Percentiles rank a stretch among this genome's conserved stretches.
phyloP scores from a whole-genome alignment of 139 green algal genomes.

The Penium margaritaceum region DNA sequence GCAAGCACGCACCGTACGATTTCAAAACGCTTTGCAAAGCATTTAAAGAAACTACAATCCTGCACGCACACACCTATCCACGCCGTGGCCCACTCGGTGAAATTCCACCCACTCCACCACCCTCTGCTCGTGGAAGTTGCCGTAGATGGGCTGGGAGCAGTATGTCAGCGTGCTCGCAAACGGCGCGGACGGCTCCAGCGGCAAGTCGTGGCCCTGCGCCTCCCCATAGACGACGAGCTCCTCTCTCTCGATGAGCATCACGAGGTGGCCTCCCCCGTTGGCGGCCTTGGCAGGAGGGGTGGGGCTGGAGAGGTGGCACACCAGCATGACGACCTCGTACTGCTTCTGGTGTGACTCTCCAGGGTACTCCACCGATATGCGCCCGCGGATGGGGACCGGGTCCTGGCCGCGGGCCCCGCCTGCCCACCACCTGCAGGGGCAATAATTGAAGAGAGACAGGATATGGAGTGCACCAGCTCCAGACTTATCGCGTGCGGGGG shows the following conservation, averaged over 20 bases:
- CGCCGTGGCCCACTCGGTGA: constrained; percentile 6
- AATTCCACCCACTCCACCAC: constrained; percentile 31
- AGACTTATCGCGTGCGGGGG: no score
- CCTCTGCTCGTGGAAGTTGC: background rate
- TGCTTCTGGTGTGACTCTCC: constrained; percentile 8
- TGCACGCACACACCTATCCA: no score
- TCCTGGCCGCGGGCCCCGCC: no score
- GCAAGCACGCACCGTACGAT: no score
- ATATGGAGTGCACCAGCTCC: no score
- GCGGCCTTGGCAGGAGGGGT: background rate
- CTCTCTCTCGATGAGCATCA: background rate
- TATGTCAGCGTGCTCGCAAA: constrained; percentile 11
- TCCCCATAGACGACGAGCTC: background rate
- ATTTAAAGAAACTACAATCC: no score
- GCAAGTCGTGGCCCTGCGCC: background rate
- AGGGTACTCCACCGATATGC: constrained; percentile 4
- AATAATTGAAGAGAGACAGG: no score
- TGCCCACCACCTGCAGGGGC: no score
- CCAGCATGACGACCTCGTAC: constrained; percentile 23
- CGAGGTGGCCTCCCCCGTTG: background rate
- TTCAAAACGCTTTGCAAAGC: no score
- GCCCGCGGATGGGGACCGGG: constrained; percentile 3
- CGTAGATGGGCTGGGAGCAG: constrained; percentile 34
- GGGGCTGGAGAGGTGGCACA: constrained; percentile 11
- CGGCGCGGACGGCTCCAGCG: background rate